Conservation (phyloP, 2,329 filamentous ascomycete genomes). For the Exserohilum turcica region DNA sequence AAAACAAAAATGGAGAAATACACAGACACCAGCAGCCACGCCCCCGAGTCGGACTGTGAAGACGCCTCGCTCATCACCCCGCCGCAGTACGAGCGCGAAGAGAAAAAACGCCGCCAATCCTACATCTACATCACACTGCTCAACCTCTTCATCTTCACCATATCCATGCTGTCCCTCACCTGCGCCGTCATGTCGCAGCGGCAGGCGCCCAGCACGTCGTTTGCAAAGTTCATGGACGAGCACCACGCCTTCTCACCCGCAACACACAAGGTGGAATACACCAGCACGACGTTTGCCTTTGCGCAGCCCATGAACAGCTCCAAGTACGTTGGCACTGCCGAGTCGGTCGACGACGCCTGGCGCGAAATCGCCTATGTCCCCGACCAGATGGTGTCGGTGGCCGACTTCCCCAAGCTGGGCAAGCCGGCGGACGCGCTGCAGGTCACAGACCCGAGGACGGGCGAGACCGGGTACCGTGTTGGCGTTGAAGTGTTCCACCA, state of each 20-base stretch:
- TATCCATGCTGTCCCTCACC: constrained; percentile 38
- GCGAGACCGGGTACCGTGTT: constrained; percentile 63
- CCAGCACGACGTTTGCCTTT: constrained; percentile 33
- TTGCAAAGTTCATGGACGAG: constrained; percentile 40
- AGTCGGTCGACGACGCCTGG: constrained; percentile 64
- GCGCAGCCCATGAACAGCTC: constrained; percentile 37
- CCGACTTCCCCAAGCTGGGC: constrained; percentile 60
- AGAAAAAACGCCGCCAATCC: constrained; percentile 24
- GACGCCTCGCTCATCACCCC: constrained; percentile 37
- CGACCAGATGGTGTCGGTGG: constrained; percentile 63
- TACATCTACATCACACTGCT: constrained; percentile 39
- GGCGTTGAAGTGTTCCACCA: constrained; percentile 64
- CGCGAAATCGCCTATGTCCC: constrained; percentile 62
- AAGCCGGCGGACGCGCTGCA: constrained; percentile 60
- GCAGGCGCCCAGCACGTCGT: constrained; percentile 27
- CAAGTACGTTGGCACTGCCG: constrained; percentile 60
- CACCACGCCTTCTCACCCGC: constrained; percentile 41
- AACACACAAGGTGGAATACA: constrained; percentile 38
- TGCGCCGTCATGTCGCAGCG: constrained; percentile 41
- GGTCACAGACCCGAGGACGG: constrained; percentile 61
- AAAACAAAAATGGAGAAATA: constrained; percentile 46
- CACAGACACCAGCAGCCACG: constrained; percentile 17
- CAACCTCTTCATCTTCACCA: constrained; percentile 42
- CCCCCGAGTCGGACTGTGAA: constrained; percentile 36
- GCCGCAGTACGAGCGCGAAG: constrained; percentile 28